These are phyloP conservation scores for Micractinium sp. DNA, from an alignment of 139 green algal species.

Conservation along the genomic window DNA sequence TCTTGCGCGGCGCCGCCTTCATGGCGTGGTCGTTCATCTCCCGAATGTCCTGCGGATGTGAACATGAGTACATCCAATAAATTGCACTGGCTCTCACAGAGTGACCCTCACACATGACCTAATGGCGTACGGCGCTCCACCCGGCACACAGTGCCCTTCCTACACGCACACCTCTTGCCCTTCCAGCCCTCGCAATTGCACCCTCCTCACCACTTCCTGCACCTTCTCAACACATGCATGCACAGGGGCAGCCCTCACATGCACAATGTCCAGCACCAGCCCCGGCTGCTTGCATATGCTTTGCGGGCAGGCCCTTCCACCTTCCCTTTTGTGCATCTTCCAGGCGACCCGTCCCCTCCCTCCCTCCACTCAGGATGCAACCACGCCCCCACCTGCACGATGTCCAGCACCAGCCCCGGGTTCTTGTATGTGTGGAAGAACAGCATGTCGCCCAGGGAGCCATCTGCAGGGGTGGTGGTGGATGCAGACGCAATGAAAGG, in stretches of 20 bases:
- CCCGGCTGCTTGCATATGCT: slow-evolving; percentile 83
- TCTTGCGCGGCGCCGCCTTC: slow-evolving; percentile 81
- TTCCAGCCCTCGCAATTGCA: no score
- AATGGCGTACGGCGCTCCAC: no score
- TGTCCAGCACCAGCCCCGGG: slow-evolving; percentile 78
- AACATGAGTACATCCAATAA: background rate
- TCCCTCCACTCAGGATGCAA: no score
- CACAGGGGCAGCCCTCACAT: slow-evolving; percentile 6
- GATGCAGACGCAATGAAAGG: background rate
- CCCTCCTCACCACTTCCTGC: no score
- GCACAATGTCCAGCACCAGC: slow-evolving; percentile 79
- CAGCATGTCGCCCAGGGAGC: slow-evolving; percentile 96
- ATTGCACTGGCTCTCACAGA: background rate
- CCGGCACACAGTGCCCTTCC: no score
- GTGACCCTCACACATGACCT: no score
- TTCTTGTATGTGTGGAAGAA: slow-evolving; percentile 97
- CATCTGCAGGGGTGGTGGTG: slow-evolving; percentile 47
- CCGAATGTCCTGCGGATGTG: slow-evolving; percentile 48
- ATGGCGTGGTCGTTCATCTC: slow-evolving; percentile 94
- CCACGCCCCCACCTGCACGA: slow-evolving; percentile 64
- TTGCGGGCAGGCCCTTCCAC: no score
- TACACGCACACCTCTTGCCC: no score
- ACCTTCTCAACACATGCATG: background rate
- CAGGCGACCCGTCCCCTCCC: no score
- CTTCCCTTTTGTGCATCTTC: no score